Base-by-base conservation (phyloP, 495 filamentous ascomycete species). In the Pseudevernia furfuracea region DNA sequence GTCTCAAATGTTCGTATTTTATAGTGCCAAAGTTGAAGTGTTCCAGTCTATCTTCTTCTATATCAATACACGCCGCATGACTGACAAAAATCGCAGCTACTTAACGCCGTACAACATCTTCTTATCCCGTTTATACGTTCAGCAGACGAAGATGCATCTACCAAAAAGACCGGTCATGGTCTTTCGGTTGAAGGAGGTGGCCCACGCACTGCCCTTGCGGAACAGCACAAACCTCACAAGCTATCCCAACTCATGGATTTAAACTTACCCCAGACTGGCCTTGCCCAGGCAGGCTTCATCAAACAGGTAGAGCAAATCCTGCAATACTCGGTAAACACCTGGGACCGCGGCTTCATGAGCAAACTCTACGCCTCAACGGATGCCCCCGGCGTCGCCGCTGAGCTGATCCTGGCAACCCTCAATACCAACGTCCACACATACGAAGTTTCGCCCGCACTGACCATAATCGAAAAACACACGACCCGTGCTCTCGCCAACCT, bases 251-350 rank as follows among this genome's bases (percentile, higher is more conserved):
- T 87, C 28, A 80, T 96, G 28, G 74, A 85, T 23, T 74, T 96
- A 23, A 71, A 81, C 12, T 75, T 96, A 10, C 90, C 91, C 2
- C 73, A 77, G 17, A 75, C 81, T 53, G 89, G 88, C 14, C 76
- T 77, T 43, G 89, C 88, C 3, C 86, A 88, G 69, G 84, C 88
- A 71, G 94, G 92, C 11, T 96, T 98, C 76, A 75, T 97, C 72
- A 90, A 96, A 75, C 96, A 96, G 78, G 78, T 96, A 39, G 92
- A 98, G 68, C 81, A 96, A 23, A 80, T 96, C 41, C 79, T 96
- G 60, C 79, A 82, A 60, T 90, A 94, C 77, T 89, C 85, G 58
- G 93, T 96, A 69, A 97, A 97, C 75, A 97, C 93, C 39, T 97
- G 93, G 92, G 88, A 93, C 73, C 90, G 92, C 68, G 89, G 89